phyloP scores from a whole-genome alignment of 2,329 filamentous ascomycete species.

The Lasiodiplodia theobromae region DNA sequence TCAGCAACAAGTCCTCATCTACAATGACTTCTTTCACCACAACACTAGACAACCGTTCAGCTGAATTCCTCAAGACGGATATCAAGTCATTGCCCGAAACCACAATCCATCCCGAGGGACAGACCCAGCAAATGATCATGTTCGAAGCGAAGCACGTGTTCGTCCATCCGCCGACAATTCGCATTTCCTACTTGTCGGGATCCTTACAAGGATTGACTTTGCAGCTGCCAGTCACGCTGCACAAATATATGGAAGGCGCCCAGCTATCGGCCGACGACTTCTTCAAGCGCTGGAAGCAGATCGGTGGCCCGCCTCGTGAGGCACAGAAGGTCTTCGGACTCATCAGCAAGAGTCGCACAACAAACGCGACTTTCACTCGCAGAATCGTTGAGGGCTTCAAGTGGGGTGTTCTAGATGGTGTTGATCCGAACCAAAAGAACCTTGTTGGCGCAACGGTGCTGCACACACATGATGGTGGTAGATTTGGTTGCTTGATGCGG shows the following conservation, averaged over 20 bases:
- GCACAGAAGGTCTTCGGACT: conserved; percentile 85
- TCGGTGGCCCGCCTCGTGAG: conserved; percentile 86
- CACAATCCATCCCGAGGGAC: conserved; percentile 73
- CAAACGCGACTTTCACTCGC: conserved; percentile 74
- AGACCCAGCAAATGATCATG: conserved; percentile 93
- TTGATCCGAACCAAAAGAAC: conserved; percentile 93
- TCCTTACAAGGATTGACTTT: conserved; percentile 91
- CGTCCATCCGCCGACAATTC: conserved; percentile 83
- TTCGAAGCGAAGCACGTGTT: conserved; percentile 88
- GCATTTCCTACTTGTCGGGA: conserved; percentile 92
- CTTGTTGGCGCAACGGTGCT: conserved; percentile 89
- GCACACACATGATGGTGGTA: conserved; percentile 78
- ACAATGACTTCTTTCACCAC: conserved; percentile 92
- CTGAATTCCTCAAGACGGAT: conserved; percentile 79
- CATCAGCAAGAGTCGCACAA: conserved; percentile 64
- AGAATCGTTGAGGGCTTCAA: conserved; percentile 82
- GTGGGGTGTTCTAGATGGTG: conserved; percentile 83
- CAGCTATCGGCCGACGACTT: conserved; percentile 90
- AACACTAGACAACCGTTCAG: conserved; percentile 76
- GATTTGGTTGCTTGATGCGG: conserved; percentile 91
- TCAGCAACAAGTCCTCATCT: conserved; percentile 89
- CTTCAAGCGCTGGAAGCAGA: conserved; percentile 99
- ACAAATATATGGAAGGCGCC: conserved; percentile 97
- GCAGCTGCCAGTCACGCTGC: conserved; percentile 84
- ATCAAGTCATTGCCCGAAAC: conserved; percentile 89